A percentile compares a stretch with the other conserved stretches of the same genome.
phyloP scores from a whole-genome alignment of 2,329 filamentous ascomycete genomes.

The Apiospora marii region DNA sequence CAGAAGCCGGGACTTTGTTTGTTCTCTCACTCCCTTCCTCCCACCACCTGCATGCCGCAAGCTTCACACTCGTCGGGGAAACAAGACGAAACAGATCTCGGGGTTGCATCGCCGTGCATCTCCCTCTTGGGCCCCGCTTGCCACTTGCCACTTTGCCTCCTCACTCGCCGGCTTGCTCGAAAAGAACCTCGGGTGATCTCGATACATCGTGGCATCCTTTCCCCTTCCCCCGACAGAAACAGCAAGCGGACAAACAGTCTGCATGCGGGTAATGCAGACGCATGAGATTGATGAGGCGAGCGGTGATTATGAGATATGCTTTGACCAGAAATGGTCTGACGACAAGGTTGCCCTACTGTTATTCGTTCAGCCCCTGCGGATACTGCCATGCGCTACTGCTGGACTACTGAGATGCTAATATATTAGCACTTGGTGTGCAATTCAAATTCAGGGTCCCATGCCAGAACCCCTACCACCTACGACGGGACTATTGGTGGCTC shows the following conservation, averaged over 20 bases:
- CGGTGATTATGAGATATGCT: neutral
- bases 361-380: neutral
- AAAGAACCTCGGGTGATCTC: no score
- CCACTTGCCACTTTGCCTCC: neutral
- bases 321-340: neutral
- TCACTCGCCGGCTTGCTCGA: neutral
- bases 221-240: neutral
- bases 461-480: neutral
- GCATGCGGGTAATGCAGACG: neutral
- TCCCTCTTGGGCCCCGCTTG: neutral
- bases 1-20: neutral
- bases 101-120: slow-evolving; percentile 3
- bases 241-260: neutral
- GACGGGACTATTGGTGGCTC: neutral
- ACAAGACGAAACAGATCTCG: slow-evolving; percentile 13
- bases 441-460: neutral
- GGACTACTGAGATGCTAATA: no score
- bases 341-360: neutral
- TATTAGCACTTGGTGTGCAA: neutral
- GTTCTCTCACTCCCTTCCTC: neutral
- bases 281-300: neutral
- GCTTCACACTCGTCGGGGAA: neutral
- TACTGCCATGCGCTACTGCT: no score
- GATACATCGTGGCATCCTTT: no score
- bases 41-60: neutral